Conservation (phyloP, 257 asterid genomes). For the Solanum lycopersicoides region DNA sequence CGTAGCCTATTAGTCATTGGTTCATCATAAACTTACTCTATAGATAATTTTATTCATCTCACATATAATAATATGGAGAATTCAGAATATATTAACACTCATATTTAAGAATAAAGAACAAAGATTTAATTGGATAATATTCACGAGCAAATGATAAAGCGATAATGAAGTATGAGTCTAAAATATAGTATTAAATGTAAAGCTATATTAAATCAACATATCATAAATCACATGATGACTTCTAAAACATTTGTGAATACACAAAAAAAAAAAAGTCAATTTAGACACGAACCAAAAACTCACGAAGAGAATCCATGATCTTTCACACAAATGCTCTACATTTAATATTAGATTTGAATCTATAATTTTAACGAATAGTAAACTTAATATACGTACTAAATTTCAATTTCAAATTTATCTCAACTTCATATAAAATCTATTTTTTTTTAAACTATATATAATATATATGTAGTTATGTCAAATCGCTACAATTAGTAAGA, state of each 20-base stretch:
- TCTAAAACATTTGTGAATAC: fast-evolving
- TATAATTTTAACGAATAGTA: not conserved
- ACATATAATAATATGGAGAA: too few species aligned
- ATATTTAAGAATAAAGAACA: too few species aligned
- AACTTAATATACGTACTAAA: not conserved
- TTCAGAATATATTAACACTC: not conserved
- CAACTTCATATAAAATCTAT: not conserved
- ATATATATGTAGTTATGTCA: not conserved
- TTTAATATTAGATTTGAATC: not conserved
- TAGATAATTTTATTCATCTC: not conserved
- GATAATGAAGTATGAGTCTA: too few species aligned
- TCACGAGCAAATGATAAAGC: not conserved
- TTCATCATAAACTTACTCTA: not conserved
- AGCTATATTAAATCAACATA: not conserved
- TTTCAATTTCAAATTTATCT: not conserved
- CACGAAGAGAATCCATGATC: not conserved
- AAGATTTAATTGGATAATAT: too few species aligned
- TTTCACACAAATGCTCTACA: not conserved
- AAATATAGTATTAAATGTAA: too few species aligned
- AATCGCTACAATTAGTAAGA: not conserved
- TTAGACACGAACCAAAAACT: not conserved
- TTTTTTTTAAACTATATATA: not conserved
- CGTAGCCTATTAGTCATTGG: not conserved
- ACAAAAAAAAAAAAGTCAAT: fast-evolving
- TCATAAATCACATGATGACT: not conserved